These are phyloP conservation scores for Aspergillus olivimuriae DNA, from an alignment of 495 filamentous ascomycete genomes.

Conservation along the genomic window DNA sequence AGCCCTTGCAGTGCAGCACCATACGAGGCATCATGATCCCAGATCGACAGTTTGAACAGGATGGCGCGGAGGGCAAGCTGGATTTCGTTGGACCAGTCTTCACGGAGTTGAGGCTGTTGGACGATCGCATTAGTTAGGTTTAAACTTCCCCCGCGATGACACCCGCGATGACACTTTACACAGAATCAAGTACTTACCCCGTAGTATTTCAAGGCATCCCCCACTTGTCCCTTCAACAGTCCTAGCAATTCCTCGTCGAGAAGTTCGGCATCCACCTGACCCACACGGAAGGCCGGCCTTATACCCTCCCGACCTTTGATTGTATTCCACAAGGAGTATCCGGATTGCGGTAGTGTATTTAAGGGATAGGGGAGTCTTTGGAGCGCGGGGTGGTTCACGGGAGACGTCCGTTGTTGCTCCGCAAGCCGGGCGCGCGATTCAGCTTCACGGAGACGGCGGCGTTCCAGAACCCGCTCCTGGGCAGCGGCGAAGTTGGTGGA, in stretches of 20 bases:
- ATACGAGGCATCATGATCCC: slow-evolving; percentile 94
- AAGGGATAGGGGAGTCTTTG: slow-evolving; percentile 60
- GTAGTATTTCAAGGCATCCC: slow-evolving; percentile 83
- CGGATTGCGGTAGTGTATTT: slow-evolving; percentile 48
- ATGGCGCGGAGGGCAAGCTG: slow-evolving; percentile 66
- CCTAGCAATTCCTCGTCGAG: slow-evolving; percentile 90
- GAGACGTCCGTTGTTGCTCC: slow-evolving; percentile 52
- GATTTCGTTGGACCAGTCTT: slow-evolving; percentile 86
- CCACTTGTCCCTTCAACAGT: slow-evolving; percentile 78
- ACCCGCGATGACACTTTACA: not conserved
- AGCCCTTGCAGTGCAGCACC: slow-evolving; percentile 89
- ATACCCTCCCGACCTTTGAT: slow-evolving; percentile 73
- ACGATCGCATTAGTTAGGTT: not conserved
- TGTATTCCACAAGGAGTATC: slow-evolving; percentile 58
- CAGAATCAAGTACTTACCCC: slow-evolving; percentile 43
- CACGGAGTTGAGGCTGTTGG: slow-evolving; percentile 51
- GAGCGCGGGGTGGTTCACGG: slow-evolving; percentile 44
- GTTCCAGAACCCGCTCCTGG: slow-evolving; percentile 73
- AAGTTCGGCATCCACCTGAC: slow-evolving; percentile 93
- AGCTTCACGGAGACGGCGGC: slow-evolving; percentile 64
- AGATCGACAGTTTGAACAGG: slow-evolving; percentile 91
- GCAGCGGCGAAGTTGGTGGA: slow-evolving; percentile 77
- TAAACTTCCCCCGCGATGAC: not conserved
- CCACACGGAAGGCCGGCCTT: slow-evolving; percentile 82
- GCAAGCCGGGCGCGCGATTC: slow-evolving; percentile 49